These are phyloP conservation scores for Juncus effusus DNA, from an alignment of 176 grass and related monocot species.

Conservation along the genomic window DNA sequence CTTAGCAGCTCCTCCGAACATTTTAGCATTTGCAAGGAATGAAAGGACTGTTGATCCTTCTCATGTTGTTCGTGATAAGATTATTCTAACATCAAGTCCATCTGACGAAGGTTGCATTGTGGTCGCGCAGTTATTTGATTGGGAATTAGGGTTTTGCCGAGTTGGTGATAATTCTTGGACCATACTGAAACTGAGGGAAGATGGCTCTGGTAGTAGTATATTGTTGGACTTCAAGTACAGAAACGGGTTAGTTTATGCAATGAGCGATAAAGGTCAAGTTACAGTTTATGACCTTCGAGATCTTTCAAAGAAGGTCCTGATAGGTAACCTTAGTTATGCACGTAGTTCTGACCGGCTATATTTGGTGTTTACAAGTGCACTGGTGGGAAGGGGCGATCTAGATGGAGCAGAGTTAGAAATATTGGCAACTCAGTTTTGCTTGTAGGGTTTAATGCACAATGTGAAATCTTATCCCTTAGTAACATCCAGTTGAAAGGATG, in stretches of 20 bases:
- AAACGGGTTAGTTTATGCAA: not conserved
- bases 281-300: constrained; percentile 4
- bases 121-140: not conserved
- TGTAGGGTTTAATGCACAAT: not conserved
- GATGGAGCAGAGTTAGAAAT: not conserved
- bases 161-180: constrained; percentile 9
- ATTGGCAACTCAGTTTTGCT: constrained; percentile 12
- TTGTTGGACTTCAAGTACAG: not conserved
- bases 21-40: not conserved
- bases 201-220: too few species aligned
- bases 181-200: not conserved
- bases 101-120: not conserved
- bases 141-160: not conserved
- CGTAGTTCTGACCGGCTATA: not conserved
- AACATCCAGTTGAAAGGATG: constrained; percentile 4
- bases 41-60: not conserved
- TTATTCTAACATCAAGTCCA: constrained; percentile 5
- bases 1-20: not conserved
- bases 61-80: not conserved
- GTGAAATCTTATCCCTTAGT: not conserved
- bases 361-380: constrained; percentile 15
- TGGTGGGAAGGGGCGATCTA: not conserved
- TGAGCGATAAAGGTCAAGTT: not conserved
- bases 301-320: not conserved
- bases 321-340: not conserved